Evolutionary conservation across 441 rosid species (phyloP).

Genomic region (Metrosideros polymorpha): DNA sequence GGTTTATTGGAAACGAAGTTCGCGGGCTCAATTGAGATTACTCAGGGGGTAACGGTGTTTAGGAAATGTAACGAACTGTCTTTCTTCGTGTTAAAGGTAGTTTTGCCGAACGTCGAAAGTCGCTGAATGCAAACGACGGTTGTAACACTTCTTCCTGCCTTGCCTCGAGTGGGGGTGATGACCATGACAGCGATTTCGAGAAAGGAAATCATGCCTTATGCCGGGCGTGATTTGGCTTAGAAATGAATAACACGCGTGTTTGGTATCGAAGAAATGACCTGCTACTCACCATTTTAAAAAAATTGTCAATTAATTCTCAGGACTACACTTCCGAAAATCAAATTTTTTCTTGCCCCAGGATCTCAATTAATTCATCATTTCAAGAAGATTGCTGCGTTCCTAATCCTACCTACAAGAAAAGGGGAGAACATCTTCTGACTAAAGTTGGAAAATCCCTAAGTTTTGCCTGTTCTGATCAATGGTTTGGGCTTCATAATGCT

Average conservation of each 20-base stretch:
- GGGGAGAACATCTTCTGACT: not conserved
- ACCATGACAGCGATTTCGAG: not conserved
- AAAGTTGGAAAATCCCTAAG: not conserved
- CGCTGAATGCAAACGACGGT: not conserved
- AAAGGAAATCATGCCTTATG: not conserved
- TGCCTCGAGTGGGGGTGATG: not conserved
- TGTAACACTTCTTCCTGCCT: not conserved
- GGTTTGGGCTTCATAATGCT: not conserved
- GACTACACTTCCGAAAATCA: not conserved
- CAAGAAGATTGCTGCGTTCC: not conserved
- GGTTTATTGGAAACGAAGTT: not conserved
- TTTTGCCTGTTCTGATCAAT: not conserved
- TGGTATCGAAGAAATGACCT: not conserved
- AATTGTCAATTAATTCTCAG: not conserved
- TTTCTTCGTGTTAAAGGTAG: not conserved
- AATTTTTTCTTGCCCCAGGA: not conserved
- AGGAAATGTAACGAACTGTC: not conserved
- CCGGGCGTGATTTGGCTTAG: not conserved
- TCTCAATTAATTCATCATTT: not conserved
- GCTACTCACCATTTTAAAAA: not conserved
- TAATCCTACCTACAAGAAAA: not conserved
- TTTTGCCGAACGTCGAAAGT: not conserved
- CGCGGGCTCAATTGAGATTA: not conserved
- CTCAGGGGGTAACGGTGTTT: not conserved
- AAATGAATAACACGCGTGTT: not conserved